Evolutionary conservation across 1,139 yeast species (phyloP), one percentile per base, ranked within the genome.

Genomic region (Arxiozyma bovina): DNA sequence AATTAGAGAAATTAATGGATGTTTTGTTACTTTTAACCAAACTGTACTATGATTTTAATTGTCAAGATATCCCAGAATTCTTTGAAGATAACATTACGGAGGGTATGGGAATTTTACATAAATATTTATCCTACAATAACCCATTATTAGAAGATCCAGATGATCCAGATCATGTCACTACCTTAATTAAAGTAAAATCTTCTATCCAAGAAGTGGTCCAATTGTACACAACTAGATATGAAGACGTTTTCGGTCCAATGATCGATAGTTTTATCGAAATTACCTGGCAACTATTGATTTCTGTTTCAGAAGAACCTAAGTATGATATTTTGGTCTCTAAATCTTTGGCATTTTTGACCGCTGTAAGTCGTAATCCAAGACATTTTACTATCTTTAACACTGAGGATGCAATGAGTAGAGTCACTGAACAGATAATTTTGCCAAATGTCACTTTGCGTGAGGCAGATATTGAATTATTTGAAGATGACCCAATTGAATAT

Each of bases 51-150:
- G 99, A 94, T 70, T 81, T 94, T 65, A 94, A 93, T 70, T 91
- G 97, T 71, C 99, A 94, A 72, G 99, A 94, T 72, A 85, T 94
- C 54, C 99, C 99, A 1, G 99, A 91, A 70, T 93, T 91, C 68
- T 94, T 94, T 67, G 99, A 94, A 72, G 99, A 94, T 70, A 82
- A 94, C 68, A 73, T 93, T 74, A 74, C 78, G 51, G 75, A 74
- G 40, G 90, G 96, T 54, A 87, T 94, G 94, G 77, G 77, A 12
- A 79, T 91, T 42, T 77, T 91, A 65, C 95, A 88, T 68, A 87
- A 86, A 69, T 93, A 90, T 68, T 75, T 93, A 58, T 73, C 78
- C 42, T 88, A 83, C 65, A 70, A 74, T 23, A 81, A 82, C 56
- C 74, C 79, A 0, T 60, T 83, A 46, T 67, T 85, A 21, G 78